Evolutionary conservation across 2,329 filamentous ascomycete species (phyloP), one percentile per base, ranked within the genome.

Genomic region (Aureobasidium sp.): DNA sequence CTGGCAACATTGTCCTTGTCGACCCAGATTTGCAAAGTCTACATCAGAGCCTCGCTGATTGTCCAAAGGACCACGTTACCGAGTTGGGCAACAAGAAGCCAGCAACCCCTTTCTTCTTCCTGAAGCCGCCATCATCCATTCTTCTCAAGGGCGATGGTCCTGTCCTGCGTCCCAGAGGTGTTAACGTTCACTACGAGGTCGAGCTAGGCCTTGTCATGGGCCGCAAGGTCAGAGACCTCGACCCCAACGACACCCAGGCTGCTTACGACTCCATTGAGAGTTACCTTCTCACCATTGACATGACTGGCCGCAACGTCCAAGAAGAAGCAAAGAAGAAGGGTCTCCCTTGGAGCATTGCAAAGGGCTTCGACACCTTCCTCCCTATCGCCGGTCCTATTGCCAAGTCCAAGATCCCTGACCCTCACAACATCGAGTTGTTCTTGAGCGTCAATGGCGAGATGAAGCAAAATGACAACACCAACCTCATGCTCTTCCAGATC

Each of bases 71-170:
- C 75, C 94, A 99, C 77, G 88, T 97, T 72, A 85, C 88, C 66
- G 94, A 99, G 79, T 84, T 99, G 40, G 53, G 53, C 9, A 57
- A 57, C 58, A 48, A 60, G 47, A 85, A 86, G 67, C 94, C 94
- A 56, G 95, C 94, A 75, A 91, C 97, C 76, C 94, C 94, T 29
- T 97, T 99, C 79, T 99, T 97, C 86, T 99, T 99, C 82, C 84
- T 97, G 68, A 99, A 99, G 82, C 94, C 94, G 1, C 79, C 92
- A 0, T 90, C 89, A 44, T 90, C 91, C 3, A 90, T 99, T 68
- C 83, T 97, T 4, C 81, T 89, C 24, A 91, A 91, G 0, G 83
- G 85, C 31, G 83, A 85, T 62, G 92, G 92, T 0, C 87, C 92
- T 3, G 85, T 96, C 52, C 82, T 96, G 68, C 85, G 88, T 48